These are phyloP conservation scores for Bruguiera gymnorhiza DNA, from an alignment of 345 rosid genomes.

Conservation along the genomic window DNA sequence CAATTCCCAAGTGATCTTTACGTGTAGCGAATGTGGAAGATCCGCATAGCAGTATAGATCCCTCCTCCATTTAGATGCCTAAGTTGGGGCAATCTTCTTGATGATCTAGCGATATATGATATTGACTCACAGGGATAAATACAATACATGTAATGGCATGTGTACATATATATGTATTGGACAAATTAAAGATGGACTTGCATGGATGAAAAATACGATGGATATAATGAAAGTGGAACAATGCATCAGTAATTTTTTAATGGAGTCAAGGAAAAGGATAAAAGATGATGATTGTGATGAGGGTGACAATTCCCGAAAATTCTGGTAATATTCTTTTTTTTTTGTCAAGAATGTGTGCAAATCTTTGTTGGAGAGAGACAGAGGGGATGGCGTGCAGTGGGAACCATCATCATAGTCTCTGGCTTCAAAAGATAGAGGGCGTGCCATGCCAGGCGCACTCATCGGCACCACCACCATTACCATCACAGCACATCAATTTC, in stretches of 20 bases:
- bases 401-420: constrained; percentile 36
- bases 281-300: constrained; percentile 16
- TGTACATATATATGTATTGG: too few species aligned
- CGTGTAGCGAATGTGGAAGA: too few species aligned
- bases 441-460: constrained; percentile 42
- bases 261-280: constrained; percentile 12
- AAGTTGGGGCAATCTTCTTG: too few species aligned
- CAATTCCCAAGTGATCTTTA: too few species aligned
- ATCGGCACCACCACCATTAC: constrained; percentile 32
- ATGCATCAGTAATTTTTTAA: not conserved
- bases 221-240: too few species aligned
- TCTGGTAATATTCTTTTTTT: constrained; percentile 16
- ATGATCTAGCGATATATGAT: too few species aligned
- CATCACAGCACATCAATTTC: constrained; percentile 9
- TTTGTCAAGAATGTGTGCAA: constrained; percentile 28
- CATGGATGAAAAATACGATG: too few species aligned
- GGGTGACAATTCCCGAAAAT: constrained; percentile 22
- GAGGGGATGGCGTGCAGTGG: constrained; percentile 37
- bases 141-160: too few species aligned
- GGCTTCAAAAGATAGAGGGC: constrained; percentile 39
- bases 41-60: too few species aligned
- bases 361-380: constrained; percentile 29
- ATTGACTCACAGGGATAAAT: too few species aligned
- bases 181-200: too few species aligned
- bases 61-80: too few species aligned